Evolutionary conservation across 441 rosid genomes (phyloP).

Genomic region (Aleurites moluccanus): DNA sequence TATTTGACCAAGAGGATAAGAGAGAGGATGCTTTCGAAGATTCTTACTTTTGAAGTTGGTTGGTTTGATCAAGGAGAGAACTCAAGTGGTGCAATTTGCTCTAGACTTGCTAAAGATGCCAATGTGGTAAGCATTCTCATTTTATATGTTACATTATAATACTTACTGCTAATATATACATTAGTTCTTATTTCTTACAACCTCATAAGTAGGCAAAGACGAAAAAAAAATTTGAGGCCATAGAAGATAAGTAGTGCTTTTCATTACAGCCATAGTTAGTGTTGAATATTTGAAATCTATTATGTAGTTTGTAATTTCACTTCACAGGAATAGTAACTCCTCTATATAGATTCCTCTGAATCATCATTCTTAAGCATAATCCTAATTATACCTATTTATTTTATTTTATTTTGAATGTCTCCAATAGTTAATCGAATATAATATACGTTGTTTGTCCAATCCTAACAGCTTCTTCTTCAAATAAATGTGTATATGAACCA

Average conservation of each 20-base stretch:
- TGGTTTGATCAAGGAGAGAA: constrained; percentile 82
- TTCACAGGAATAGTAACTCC: neutral
- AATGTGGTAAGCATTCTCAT: constrained; percentile 49
- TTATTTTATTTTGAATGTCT: too few relatives aligned
- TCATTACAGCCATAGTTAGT: neutral
- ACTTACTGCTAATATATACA: too few relatives aligned
- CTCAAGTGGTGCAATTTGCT: constrained; percentile 70
- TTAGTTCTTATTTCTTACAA: too few relatives aligned
- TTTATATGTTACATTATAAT: too few relatives aligned
- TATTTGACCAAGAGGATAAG: constrained; percentile 59
- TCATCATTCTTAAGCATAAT: neutral
- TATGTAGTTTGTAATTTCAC: neutral
- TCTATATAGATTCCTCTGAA: neutral
- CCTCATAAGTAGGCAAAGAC: neutral
- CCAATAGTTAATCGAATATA: too few relatives aligned
- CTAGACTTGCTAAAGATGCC: constrained; percentile 78
- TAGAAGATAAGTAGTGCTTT: neutral
- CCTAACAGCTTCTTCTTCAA: too few relatives aligned
- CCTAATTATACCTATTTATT: neutral
- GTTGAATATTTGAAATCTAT: neutral
- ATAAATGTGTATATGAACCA: too few relatives aligned
- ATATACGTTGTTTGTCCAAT: too few relatives aligned
- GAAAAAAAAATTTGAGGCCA: neutral
- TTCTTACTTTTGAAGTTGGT: constrained; percentile 72
- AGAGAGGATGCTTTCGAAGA: constrained; percentile 70